Evolutionary conservation across 805 yeast species (phyloP).

Genomic region (Yamadazyma endophytica): DNA sequence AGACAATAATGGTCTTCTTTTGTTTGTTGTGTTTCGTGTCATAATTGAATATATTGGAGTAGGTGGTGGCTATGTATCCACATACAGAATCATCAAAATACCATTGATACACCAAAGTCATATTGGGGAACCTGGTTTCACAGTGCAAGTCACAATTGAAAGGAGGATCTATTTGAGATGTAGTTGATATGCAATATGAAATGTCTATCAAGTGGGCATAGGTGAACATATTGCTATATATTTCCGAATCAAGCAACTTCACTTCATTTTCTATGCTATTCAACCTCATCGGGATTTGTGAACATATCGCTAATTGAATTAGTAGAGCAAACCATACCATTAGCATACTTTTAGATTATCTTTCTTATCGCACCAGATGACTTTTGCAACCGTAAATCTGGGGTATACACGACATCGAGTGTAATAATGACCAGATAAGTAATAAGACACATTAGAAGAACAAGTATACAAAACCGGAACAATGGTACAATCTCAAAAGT

Average conservation of each 20-base stretch:
- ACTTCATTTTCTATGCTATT: no score
- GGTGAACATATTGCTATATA: constrained; percentile 27
- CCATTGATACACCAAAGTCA: constrained; percentile 39
- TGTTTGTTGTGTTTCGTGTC: constrained; percentile 4
- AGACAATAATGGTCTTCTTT: constrained; percentile 26
- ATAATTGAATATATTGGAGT: constrained; percentile 20
- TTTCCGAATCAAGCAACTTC: constrained; percentile 18
- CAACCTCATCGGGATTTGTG: constrained; percentile 2
- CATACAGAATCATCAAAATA: constrained; percentile 31
- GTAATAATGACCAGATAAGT: no score
- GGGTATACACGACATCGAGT: no score
- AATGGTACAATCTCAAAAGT: no score
- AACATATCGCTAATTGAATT: no score
- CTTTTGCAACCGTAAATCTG: no score
- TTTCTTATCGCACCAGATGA: no score
- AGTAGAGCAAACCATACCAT: no score
- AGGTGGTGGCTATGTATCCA: constrained; percentile 36
- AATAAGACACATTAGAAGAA: no score
- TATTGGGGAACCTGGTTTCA: constrained; percentile 29
- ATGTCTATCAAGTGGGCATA: constrained; percentile 42
- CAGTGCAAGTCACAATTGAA: constrained; percentile 37
- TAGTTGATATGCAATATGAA: constrained; percentile 35
- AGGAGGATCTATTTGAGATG: constrained; percentile 27
- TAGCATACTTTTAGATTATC: no score
- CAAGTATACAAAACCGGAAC: no score